phyloP scores from a whole-genome alignment of 768 basidiomycete species.

The Agaricus blazei region DNA sequence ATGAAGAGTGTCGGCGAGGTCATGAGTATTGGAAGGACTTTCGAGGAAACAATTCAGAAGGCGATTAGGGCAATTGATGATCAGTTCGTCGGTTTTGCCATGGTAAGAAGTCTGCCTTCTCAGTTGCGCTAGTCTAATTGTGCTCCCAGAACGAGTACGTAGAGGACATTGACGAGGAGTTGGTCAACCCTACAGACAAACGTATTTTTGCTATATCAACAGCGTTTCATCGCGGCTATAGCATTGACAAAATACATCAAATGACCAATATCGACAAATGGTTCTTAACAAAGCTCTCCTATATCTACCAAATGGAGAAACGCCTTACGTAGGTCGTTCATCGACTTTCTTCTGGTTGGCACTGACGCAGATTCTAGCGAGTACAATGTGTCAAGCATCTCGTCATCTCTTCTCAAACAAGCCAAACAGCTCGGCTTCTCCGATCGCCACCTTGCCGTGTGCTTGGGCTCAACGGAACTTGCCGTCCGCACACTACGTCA shows the following conservation, averaged over 20 bases:
- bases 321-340: slow-evolving; percentile 58
- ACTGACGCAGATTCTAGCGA: slow-evolving; percentile 33
- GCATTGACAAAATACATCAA: slow-evolving; percentile 93
- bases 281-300: slow-evolving; percentile 88
- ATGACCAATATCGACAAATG: slow-evolving; percentile 99
- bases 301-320: slow-evolving; percentile 80
- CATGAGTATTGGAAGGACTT: slow-evolving; percentile 97
- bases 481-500: slow-evolving; percentile 88
- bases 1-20: slow-evolving; percentile 99
- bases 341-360: neutral
- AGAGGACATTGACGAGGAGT: slow-evolving; percentile 89
- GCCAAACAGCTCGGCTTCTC: slow-evolving; percentile 97
- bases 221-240: slow-evolving; percentile 89
- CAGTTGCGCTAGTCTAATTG: neutral
- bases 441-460: slow-evolving; percentile 81
- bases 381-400: slow-evolving; percentile 60
- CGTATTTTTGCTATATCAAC: slow-evolving; percentile 95
- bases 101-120: slow-evolving; percentile 35
- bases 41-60: slow-evolving; percentile 98
- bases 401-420: slow-evolving; percentile 59
- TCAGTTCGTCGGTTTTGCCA: slow-evolving; percentile 87
- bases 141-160: slow-evolving; percentile 73
- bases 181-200: slow-evolving; percentile 93
- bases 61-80: slow-evolving; percentile 97
- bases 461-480: slow-evolving; percentile 86